Evolutionary conservation across 768 basidiomycete species (phyloP).

Genomic region (Astraeus odoratus): DNA sequence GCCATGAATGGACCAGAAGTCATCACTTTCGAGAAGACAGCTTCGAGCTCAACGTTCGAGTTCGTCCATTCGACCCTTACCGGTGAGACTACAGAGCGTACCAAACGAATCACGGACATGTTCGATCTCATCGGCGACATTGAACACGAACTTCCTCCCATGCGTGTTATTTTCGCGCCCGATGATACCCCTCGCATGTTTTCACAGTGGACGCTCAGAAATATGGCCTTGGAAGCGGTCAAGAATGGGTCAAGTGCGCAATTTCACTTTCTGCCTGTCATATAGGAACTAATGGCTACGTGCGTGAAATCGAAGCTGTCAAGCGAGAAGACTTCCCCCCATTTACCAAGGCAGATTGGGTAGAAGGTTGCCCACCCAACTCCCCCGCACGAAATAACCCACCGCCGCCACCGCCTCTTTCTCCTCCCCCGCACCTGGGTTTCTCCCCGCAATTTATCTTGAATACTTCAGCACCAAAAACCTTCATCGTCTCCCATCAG

Average conservation of each 20-base stretch:
- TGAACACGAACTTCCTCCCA: constrained; percentile 22
- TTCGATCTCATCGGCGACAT: constrained; percentile 22
- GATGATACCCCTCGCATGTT: constrained; percentile 25
- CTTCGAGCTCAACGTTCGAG: constrained; percentile 3
- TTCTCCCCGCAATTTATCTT: background rate
- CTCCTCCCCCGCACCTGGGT: background rate
- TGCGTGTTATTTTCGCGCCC: constrained; percentile 25
- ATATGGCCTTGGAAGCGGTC: constrained; percentile 20
- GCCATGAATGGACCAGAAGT: constrained; percentile 11
- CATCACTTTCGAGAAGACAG: constrained; percentile 22
- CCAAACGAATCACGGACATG: constrained; percentile 9
- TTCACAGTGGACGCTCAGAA: constrained; percentile 17
- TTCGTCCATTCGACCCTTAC: constrained; percentile 12
- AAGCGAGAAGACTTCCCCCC: constrained; percentile 27
- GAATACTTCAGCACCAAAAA: constrained; percentile 5
- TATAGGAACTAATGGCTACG: background rate
- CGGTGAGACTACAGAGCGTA: background rate
- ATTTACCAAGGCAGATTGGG: constrained; percentile 20
- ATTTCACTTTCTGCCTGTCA: background rate
- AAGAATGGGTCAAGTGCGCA: constrained; percentile 22
- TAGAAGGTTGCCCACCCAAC: constrained; percentile 13
- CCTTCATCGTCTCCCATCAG: constrained; percentile 32
- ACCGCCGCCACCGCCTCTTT: constrained; percentile 20
- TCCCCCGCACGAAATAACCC: constrained; percentile 23
- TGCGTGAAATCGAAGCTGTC: constrained; percentile 20